phyloP scores from a whole-genome alignment of 129 eudicot genomes.

The Glebionis coronaria region DNA sequence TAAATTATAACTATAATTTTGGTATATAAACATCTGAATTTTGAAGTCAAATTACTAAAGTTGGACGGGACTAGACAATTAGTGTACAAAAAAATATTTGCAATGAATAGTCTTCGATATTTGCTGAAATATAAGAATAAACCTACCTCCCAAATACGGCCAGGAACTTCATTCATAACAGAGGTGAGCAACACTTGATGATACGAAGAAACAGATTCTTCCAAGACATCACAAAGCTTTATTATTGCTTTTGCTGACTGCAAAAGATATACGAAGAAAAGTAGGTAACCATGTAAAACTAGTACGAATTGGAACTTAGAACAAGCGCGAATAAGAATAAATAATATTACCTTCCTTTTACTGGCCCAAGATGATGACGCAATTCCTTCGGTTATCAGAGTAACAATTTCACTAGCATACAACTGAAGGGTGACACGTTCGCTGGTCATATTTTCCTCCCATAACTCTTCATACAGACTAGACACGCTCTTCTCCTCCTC shows the following conservation, averaged over 20 bases:
- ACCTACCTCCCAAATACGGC: conserved; percentile 97
- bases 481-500: conserved; percentile 90
- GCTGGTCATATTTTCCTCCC: conserved; percentile 95
- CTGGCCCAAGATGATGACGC: conserved; percentile 86
- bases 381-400: conserved; percentile 62
- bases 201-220: conserved; percentile 61
- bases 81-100: background rate
- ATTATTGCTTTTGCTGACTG: conserved; percentile 82
- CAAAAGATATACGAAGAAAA: conserved; percentile 14
- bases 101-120: background rate
- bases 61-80: background rate
- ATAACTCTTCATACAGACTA: conserved; percentile 78
- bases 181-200: conserved; percentile 67
- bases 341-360: conserved; percentile 67
- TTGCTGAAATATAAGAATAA: conserved; percentile 16
- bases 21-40: background rate
- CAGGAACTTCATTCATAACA: conserved; percentile 88
- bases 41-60: background rate
- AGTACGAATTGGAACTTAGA: conserved; percentile 4
- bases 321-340: background rate
- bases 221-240: conserved; percentile 86
- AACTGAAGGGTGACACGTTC: conserved; percentile 90
- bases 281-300: background rate
- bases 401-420: conserved; percentile 75
- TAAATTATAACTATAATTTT: background rate